These are phyloP conservation scores for Microsporum audouinii DNA, from an alignment of 2,329 filamentous ascomycete genomes.

Conservation along the genomic window DNA sequence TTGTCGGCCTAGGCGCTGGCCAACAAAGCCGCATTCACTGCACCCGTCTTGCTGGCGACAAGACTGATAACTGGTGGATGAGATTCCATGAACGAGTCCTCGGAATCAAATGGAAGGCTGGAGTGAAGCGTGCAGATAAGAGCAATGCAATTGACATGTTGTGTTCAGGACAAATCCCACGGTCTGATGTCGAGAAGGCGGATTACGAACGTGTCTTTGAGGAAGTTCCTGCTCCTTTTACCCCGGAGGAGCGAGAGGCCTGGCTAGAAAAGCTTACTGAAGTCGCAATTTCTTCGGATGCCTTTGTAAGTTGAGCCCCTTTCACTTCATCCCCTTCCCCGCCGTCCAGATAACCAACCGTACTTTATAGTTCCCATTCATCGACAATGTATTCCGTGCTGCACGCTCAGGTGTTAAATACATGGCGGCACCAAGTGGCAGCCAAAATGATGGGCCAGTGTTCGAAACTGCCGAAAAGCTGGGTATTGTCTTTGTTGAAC, in stretches of 20 bases:
- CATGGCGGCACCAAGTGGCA: constrained; percentile 84
- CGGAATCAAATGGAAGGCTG: constrained; percentile 90
- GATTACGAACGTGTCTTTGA: constrained; percentile 86
- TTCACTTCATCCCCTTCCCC: background rate
- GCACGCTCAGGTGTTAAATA: constrained; percentile 86
- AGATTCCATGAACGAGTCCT: constrained; percentile 88
- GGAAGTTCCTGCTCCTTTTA: constrained; percentile 72
- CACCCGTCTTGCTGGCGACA: constrained; percentile 92
- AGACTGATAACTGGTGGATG: constrained; percentile 99
- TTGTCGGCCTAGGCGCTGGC: constrained; percentile 86
- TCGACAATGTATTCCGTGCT: constrained; percentile 92
- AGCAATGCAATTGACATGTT: constrained; percentile 95
- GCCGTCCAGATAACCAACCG: background rate
- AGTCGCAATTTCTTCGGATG: constrained; percentile 84
- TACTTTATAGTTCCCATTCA: constrained; percentile 74
- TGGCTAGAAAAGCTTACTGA: constrained; percentile 67
- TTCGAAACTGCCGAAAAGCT: constrained; percentile 83
- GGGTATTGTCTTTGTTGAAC: constrained; percentile 89
- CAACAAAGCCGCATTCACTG: constrained; percentile 98
- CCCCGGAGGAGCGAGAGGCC: constrained; percentile 66
- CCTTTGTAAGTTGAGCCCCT: constrained; percentile 58
- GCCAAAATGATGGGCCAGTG: constrained; percentile 38
- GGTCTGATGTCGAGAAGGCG: constrained; percentile 69
- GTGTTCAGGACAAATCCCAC: constrained; percentile 79
- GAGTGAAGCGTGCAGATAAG: constrained; percentile 92